Evolutionary conservation across 1,139 yeast genomes (phyloP), one percentile per base, ranked within the genome.

Genomic region (Zygosaccharomyces sapae): DNA sequence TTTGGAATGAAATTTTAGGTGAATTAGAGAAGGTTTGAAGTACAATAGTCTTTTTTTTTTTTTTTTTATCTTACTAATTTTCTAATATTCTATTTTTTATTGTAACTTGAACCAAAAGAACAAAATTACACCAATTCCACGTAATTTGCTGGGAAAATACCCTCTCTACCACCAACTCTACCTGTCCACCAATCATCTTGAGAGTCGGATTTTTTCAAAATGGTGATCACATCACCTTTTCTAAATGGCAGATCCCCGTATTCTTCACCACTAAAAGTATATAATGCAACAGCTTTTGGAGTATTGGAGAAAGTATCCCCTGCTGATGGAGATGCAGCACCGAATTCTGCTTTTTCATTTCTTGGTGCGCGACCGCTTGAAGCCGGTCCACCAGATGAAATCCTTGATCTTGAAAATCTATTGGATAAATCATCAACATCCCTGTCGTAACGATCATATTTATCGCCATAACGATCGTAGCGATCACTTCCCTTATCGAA

Each of bases 181-280:
- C 98, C 98, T 0, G 96, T 89, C 98, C 98, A 92, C 98, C 98
- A 92, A 65, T 92, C 98, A 65, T 92, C 95, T 43, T 81, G 79
- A 10, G 96, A 84, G 12, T 85, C 89, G 10, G 95, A 80, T 66
- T 85, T 87, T 67, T 89, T 87, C 44, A 86, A 71, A 55, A 92
- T 85, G 38, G 87, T 85, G 58, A 92, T 86, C n/a, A 87, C 86
- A 67, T 92, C 98, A 48, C 98, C 98, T 71, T 92, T 92, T 57
- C 80, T 83, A 74, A 92, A 92, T 8, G 95, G 80, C 59, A 92
- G 75, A 66, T 92, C 98, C 2, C 97, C 97, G 34, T 75, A 66
- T 70, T 90, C 95, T 67, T 90, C 96, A 16, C 66, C 65, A 12
- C 48, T 85, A 65, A 90, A 92, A 2, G 90, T 76, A 69, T 77